These are phyloP conservation scores for Diphasiastrum complanatum DNA, from an alignment of 83 land plant species.

Conservation along the genomic window DNA sequence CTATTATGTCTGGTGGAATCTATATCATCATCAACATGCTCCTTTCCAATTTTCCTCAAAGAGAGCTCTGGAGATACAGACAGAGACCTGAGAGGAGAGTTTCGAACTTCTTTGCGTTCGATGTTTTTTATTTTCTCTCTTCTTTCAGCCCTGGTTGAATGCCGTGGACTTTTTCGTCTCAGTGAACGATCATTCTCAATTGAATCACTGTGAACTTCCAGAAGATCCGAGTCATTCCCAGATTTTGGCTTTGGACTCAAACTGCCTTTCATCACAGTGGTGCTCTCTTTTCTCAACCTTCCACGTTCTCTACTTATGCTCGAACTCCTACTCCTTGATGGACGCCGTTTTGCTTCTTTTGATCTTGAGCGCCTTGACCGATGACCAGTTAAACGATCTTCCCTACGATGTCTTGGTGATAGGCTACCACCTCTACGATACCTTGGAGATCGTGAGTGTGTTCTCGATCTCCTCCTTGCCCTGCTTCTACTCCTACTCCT, in stretches of 20 bases:
- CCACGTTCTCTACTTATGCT: slow-evolving; percentile 16
- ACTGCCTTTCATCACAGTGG: background rate
- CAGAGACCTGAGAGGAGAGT: too few species aligned
- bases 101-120: too few species aligned
- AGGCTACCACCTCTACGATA: slow-evolving; percentile 10
- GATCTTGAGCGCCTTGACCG: slow-evolving; percentile 14
- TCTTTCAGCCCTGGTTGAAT: too few species aligned
- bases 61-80: too few species aligned
- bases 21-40: too few species aligned
- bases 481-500: slow-evolving; percentile 21
- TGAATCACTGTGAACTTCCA: too few species aligned
- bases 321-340: slow-evolving; percentile 18
- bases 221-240: background rate
- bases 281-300: background rate
- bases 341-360: slow-evolving; percentile 1
- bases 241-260: background rate
- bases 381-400: background rate
- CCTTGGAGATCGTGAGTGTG: slow-evolving; percentile 14
- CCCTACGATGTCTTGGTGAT: slow-evolving; percentile 4
- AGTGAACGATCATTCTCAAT: too few species aligned
- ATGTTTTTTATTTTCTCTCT: too few species aligned
- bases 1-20: too few species aligned
- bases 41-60: too few species aligned
- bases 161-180: too few species aligned
- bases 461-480: slow-evolving; percentile 6